Conservation (phyloP, 176 grass and related monocot genomes). For the Musa itinerans region DNA sequence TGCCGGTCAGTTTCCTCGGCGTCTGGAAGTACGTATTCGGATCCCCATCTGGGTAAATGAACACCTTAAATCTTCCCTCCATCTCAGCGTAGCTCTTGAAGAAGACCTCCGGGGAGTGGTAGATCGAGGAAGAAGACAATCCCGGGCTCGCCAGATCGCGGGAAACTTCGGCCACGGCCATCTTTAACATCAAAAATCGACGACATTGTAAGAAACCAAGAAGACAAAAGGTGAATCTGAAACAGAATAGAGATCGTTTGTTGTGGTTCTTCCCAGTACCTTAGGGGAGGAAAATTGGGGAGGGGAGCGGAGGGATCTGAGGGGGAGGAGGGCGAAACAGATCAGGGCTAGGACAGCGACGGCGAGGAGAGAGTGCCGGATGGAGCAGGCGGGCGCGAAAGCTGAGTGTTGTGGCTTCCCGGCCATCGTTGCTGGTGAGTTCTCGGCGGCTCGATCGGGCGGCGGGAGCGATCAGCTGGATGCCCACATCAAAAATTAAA, state of each 20-base stretch:
- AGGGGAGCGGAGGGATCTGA: slow-evolving; percentile 47
- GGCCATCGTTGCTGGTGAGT: slow-evolving; percentile 38
- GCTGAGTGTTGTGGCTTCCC: slow-evolving; percentile 22
- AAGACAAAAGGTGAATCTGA: neutral
- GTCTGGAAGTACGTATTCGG: slow-evolving; percentile 95
- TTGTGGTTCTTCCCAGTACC: neutral
- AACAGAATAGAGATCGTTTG: neutral
- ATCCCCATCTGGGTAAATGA: slow-evolving; percentile 84
- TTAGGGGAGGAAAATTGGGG: slow-evolving; percentile 20
- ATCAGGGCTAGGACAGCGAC: slow-evolving; percentile 33
- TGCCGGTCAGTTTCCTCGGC: slow-evolving; percentile 85
- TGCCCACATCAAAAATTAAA: too few species aligned
- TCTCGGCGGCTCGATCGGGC: neutral
- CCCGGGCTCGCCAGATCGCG: neutral
- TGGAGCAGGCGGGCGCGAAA: slow-evolving; percentile 3
- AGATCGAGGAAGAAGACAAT: slow-evolving; percentile 18
- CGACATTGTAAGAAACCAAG: neutral
- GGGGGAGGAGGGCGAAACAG: slow-evolving; percentile 39
- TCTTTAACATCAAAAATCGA: neutral
- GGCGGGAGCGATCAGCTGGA: neutral
- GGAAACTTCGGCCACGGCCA: neutral
- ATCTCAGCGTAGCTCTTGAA: slow-evolving; percentile 49
- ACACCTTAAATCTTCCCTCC: slow-evolving; percentile 73
- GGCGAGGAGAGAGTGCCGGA: slow-evolving; percentile 33
- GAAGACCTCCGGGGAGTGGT: slow-evolving; percentile 48